These are phyloP conservation scores for Epichloe sylvatica DNA, from an alignment of 2,329 filamentous ascomycete species.

Conservation along the genomic window DNA sequence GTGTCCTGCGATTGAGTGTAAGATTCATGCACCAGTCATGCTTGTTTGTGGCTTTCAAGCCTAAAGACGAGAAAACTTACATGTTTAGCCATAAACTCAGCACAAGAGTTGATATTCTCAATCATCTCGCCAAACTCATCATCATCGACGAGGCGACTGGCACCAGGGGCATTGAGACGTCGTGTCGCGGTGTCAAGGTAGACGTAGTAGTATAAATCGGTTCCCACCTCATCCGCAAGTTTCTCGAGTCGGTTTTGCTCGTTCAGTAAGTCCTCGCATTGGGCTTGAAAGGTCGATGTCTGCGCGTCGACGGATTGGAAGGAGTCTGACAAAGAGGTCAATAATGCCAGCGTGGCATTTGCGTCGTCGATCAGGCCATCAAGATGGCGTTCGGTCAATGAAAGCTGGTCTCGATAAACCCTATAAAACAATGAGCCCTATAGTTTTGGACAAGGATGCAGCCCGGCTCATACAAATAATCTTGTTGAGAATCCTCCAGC, in stretches of 20 bases:
- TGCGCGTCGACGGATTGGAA: constrained; percentile 81
- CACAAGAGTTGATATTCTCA: constrained; percentile 72
- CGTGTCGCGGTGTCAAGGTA: constrained; percentile 86
- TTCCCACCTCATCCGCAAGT: constrained; percentile 71
- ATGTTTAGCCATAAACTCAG: constrained; percentile 83
- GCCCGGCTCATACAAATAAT: constrained; percentile 54
- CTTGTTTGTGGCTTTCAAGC: background rate
- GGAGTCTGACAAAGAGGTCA: constrained; percentile 68
- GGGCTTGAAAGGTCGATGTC: constrained; percentile 82
- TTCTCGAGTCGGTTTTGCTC: constrained; percentile 69
- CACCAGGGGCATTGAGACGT: constrained; percentile 81
- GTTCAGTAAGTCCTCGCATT: constrained; percentile 74
- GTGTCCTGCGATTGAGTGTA: constrained; percentile 38
- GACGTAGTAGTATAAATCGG: constrained; percentile 86
- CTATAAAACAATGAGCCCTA: constrained; percentile 28
- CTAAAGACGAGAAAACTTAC: constrained; percentile 31
- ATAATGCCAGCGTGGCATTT: constrained; percentile 56
- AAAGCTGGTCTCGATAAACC: constrained; percentile 67
- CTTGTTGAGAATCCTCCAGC: constrained; percentile 68
- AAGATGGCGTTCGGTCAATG: constrained; percentile 68
- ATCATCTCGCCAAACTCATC: constrained; percentile 82
- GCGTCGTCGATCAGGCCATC: constrained; percentile 67
- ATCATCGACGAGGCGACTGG: constrained; percentile 70
- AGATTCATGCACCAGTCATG: background rate
- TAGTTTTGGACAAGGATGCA: too few species aligned